Evolutionary conservation across 768 basidiomycete genomes (phyloP).

Genomic region (Chalciporus chontae): DNA sequence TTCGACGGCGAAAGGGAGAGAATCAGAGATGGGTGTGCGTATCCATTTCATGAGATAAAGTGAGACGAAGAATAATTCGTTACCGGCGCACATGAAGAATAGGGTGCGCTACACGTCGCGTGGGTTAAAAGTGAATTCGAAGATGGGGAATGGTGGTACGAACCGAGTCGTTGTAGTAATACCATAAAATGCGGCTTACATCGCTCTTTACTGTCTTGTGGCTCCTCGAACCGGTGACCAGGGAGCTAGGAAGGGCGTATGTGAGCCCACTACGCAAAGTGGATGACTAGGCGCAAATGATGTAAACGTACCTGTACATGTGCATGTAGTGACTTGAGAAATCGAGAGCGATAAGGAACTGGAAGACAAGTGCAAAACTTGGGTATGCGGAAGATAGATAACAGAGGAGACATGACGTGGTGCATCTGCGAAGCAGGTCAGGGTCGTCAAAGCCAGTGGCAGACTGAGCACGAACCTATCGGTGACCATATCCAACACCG

Average conservation of each 20-base stretch:
- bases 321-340: conserved; percentile 99
- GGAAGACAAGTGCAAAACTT: conserved; percentile 78
- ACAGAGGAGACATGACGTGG: conserved; percentile 91
- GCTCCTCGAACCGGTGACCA: conserved; percentile 89
- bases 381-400: conserved; percentile 93
- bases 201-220: conserved; percentile 93
- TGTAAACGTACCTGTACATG: conserved; percentile 83
- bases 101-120: conserved; percentile 59
- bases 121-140: not conserved
- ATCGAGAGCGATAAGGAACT: conserved; percentile 94
- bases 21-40: conserved; percentile 55
- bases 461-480: conserved; percentile 65
- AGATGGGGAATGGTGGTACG: conserved; percentile 30
- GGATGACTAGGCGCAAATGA: no score
- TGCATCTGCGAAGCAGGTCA: conserved; percentile 62
- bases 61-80: conserved; percentile 94
- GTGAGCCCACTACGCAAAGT: conserved; percentile 3
- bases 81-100: conserved; percentile 90
- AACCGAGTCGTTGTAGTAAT: conserved; percentile 92
- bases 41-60: conserved; percentile 93
- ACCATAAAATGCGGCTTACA: conserved; percentile 86
- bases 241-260: conserved; percentile 54
- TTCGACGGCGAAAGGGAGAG: conserved; percentile 12
- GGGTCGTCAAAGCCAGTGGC: not conserved
- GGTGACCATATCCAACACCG: conserved; percentile 98